Conservation (phyloP, 768 basidiomycete species). For the Hebeloma cylindrosporum region DNA sequence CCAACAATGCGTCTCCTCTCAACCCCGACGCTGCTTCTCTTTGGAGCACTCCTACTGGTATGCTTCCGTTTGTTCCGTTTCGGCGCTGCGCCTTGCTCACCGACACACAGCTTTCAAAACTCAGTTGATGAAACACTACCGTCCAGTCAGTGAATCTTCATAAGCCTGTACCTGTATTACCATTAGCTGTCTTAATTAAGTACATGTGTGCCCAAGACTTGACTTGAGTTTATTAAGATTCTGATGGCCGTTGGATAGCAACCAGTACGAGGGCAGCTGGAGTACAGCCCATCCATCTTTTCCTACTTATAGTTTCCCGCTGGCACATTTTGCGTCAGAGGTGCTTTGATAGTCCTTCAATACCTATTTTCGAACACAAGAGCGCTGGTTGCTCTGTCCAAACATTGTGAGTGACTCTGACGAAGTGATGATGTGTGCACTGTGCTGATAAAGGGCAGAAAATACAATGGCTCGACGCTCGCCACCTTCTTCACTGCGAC, state of each 20-base stretch:
- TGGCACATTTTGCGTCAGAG: conserved; percentile 9
- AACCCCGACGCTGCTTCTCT: conserved; percentile 84
- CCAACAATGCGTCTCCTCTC: conserved; percentile 89
- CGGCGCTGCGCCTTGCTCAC: conserved; percentile 9
- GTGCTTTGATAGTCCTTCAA: conserved; percentile 17
- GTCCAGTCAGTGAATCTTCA: conserved; percentile 43
- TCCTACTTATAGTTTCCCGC: conserved; percentile 6
- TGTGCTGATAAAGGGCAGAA: neutral
- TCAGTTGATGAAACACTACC: conserved; percentile 74
- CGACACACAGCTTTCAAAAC: conserved; percentile 59
- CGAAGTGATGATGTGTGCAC: neutral
- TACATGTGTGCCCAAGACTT: no score
- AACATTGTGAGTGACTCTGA: conserved; percentile 4
- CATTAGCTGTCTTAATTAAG: conserved; percentile 6
- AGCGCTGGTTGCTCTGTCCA: conserved; percentile 21
- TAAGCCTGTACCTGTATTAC: conserved; percentile 11
- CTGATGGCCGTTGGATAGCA: no score
- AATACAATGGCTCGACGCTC: conserved; percentile 67
- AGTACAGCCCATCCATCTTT: conserved; percentile 1
- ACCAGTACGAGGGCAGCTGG: conserved; percentile 4
- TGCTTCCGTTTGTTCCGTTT: conserved; percentile 14
- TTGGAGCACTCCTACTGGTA: conserved; percentile 74
- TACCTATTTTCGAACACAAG: conserved; percentile 11
- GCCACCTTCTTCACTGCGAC: conserved; percentile 64
- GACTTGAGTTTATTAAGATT: no score